Evolutionary conservation across 345 rosid species (phyloP).

Genomic region (Clausena lansium): DNA sequence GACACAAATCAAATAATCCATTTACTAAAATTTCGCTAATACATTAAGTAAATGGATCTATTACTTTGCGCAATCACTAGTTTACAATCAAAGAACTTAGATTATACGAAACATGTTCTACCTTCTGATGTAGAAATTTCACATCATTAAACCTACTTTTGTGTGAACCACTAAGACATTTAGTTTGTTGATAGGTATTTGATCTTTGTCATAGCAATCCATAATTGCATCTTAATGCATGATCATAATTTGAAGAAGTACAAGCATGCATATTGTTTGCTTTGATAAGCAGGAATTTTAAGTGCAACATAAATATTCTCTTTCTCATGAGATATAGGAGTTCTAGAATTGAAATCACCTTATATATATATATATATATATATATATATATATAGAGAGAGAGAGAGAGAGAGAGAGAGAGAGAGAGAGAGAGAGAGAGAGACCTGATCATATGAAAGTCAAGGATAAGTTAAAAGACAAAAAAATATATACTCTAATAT

Average conservation of each 20-base stretch:
- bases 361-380: neutral
- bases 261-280: conserved; percentile 31
- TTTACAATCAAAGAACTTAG: conserved; percentile 28
- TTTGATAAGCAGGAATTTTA: conserved; percentile 35
- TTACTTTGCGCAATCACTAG: conserved; percentile 24
- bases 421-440: too few relatives aligned
- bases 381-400: too few relatives aligned
- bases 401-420: too few relatives aligned
- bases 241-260: conserved; percentile 36
- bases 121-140: conserved; percentile 20
- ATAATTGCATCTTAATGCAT: conserved; percentile 33
- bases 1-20: conserved; percentile 20
- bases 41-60: conserved; percentile 28
- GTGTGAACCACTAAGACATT: conserved; percentile 18
- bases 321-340: conserved; percentile 7
- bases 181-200: conserved; percentile 29
- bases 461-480: too few relatives aligned
- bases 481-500: too few relatives aligned
- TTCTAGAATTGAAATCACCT: conserved; percentile 1
- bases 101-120: conserved; percentile 29
- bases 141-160: conserved; percentile 32
- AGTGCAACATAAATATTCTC: conserved; percentile 12
- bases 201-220: conserved; percentile 23
- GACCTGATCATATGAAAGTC: too few relatives aligned
- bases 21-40: conserved; percentile 10